Percentiles rank a stretch among this genome's conserved stretches.
Evolutionary conservation across 1,284 basidiomycete species (phyloP).

Genomic region (Ustilago bromivora): DNA sequence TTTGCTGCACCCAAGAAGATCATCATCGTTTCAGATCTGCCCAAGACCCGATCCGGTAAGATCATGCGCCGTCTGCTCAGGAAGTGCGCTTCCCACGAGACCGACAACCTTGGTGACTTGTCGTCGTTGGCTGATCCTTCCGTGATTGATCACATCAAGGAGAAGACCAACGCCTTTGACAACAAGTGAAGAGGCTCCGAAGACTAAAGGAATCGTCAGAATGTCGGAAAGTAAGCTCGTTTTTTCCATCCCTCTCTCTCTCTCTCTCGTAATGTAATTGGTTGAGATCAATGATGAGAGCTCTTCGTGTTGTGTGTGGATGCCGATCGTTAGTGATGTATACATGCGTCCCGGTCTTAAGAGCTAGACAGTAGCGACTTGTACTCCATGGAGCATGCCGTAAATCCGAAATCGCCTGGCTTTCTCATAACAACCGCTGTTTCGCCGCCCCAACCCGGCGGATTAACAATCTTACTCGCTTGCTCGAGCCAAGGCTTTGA

Average conservation of each 20-base stretch:
- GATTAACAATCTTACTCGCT: neutral
- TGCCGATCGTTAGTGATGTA: neutral
- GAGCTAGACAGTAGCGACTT: neutral
- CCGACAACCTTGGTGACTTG: conserved; percentile 87
- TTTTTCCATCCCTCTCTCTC: neutral
- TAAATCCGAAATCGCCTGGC: conserved; percentile 6
- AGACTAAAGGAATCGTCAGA: neutral
- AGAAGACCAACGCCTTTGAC: conserved; percentile 53
- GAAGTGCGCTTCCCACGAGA: conserved; percentile 93
- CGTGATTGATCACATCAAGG: conserved; percentile 64
- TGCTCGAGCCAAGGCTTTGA: neutral
- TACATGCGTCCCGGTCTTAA: neutral
- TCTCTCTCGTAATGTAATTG: neutral
- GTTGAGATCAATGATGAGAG: neutral
- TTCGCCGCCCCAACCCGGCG: neutral
- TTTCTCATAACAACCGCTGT: neutral
- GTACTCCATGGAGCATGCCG: conserved; percentile 2
- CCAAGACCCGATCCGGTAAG: conserved; percentile 98
- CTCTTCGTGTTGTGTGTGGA: neutral
- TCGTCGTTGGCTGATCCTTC: conserved; percentile 83
- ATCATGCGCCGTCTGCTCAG: conserved; percentile 93
- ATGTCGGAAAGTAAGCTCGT: neutral
- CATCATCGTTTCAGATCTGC: conserved; percentile 85
- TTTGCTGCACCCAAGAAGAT: conserved; percentile 93
- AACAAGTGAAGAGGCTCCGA: conserved; percentile 19